Base-by-base conservation (phyloP, 2,329 filamentous ascomycete genomes). In the Zalaria sp. region DNA sequence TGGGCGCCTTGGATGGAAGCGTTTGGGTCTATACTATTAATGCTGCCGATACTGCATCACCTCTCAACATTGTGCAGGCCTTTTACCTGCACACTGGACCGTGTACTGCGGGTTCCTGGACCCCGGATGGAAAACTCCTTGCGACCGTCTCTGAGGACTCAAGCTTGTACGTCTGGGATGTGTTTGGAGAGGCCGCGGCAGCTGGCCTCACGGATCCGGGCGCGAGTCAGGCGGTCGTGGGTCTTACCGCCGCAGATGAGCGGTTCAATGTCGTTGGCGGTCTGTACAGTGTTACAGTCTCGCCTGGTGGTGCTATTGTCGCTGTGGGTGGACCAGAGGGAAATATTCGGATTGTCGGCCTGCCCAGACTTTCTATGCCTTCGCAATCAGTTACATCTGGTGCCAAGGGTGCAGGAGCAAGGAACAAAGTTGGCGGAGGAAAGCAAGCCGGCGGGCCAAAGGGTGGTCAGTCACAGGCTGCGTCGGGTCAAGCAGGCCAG, bases 11-110 rank as follows among this genome's bases (percentile, higher is more conserved):
- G 31, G 88, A 98, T 58, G 91, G 91, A 42, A 88, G 81, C 40
- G 87, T 95, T 35, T 98, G 91, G 91, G 82, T 98, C 6, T 94
- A 95, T 66, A 80, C 79, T n/a, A 72, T 96, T 54, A 81, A 88
- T 59, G 66, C 74, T 27, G 68, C 69, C 41, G 78, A 84, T 29
- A 63, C 67, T 31, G 62, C 68, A 9, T 66, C 65, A 28, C 71
- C 83, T 5, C 70, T 96, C 41, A 79, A 81, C 53, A 91, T 96
- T 56, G 73, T 93, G 4, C 85, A 94, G 66, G 82, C 82, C 26
- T 95, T 91, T 67, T 95, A 94, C 69, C 72, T 93, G 26, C 91
- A 96, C 66, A 89, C 83, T 3, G 81, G 66, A 11, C 67, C 83
- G 27, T 93, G 83, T 64, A 96, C 91, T 1, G 89, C 88, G 5